phyloP scores from a whole-genome alignment of 352 stramenopile genomes.

The Globisporangium canariense region DNA sequence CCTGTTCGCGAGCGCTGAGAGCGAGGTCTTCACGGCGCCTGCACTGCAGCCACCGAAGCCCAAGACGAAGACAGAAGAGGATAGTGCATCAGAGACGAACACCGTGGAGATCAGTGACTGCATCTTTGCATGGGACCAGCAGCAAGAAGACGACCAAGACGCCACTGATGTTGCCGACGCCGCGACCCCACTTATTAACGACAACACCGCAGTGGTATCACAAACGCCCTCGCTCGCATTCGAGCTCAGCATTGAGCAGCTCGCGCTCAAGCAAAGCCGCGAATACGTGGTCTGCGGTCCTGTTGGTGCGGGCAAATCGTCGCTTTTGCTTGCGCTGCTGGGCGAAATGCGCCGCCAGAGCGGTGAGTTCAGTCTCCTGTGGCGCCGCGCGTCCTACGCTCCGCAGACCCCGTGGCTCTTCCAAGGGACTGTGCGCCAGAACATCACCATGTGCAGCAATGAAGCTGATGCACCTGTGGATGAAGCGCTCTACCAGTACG shows the following conservation, averaged over 20 bases:
- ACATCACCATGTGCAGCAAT: slow-evolving; percentile 52
- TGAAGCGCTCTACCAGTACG: slow-evolving; percentile 32
- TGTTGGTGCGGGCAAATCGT: slow-evolving; percentile 95
- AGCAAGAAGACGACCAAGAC: background rate
- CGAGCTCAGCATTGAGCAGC: slow-evolving; percentile 37
- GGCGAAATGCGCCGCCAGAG: slow-evolving; percentile 91
- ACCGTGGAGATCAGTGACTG: slow-evolving; percentile 26
- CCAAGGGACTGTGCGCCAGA: slow-evolving; percentile 48
- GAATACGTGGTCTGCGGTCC: slow-evolving; percentile 79
- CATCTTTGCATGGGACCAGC: slow-evolving; percentile 27
- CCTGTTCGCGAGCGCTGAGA: slow-evolving; percentile 37
- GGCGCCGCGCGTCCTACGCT: slow-evolving; percentile 48
- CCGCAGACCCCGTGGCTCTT: slow-evolving; percentile 83
- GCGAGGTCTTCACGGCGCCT: slow-evolving; percentile 5
- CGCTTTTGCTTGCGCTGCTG: slow-evolving; percentile 92
- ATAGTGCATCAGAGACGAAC: background rate
- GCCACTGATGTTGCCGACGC: background rate
- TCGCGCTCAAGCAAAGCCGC: slow-evolving; percentile 33
- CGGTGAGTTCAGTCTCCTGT: slow-evolving; percentile 21
- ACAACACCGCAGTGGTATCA: background rate
- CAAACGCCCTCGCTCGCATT: slow-evolving; percentile 23
- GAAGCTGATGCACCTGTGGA: slow-evolving; percentile 28
- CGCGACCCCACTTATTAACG: slow-evolving; percentile 12
- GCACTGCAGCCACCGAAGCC: slow-evolving; percentile 11
- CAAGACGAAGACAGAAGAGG: background rate